Base-by-base conservation (phyloP, 2,329 filamentous ascomycete genomes). In the Sporothrix dimorphospora region DNA sequence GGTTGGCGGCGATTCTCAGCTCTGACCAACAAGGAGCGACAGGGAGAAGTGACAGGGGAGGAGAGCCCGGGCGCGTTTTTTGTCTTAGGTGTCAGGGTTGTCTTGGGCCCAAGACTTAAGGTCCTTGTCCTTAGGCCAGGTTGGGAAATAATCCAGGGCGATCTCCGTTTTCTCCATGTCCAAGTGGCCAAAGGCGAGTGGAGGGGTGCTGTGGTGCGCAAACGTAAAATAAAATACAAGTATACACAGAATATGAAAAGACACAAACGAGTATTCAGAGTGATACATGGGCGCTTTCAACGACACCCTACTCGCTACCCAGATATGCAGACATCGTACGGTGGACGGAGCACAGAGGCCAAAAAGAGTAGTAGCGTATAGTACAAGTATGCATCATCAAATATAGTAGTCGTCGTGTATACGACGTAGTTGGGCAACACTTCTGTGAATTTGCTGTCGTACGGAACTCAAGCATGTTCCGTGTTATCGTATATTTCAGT, bases 1-100 rank as follows among this genome's bases (percentile, higher is more conserved):
- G 16, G 49, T 40, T 69, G 67, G 47, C 49, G 47, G 34, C 34
- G 30, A 55, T 27, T 57, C 66, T 69, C 67, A 69, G 67, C 67
- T 69, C 21, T 30, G 67, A 40, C 51, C 67, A 69, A n/a, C 67
- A 45, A 57, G 51, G 30, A 40, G 47, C n/a, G 19, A 40, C 42
- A 67, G 24, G 42, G 14, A 47, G 8, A 34, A 34, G 9, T 51
- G 38, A 45, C 59, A 42, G 38, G 16, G 40, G 63, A 12, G 14
- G 42, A 11, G 59, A 27, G n/a, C 38, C 40, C 21, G 61, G 40
- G 57, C 4, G 34, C 9, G 21, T 34, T 24, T 59, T 63, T 45
- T 65, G 59, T 65, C 38, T 65, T 40, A 45, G 38, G 45, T 16
- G 30, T 24, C n/a, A 57, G 2, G 24, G 24, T 59, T 59, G 55